Conservation (phyloP, 139 green algal genomes). For the Astrephomene gubernaculifera region DNA sequence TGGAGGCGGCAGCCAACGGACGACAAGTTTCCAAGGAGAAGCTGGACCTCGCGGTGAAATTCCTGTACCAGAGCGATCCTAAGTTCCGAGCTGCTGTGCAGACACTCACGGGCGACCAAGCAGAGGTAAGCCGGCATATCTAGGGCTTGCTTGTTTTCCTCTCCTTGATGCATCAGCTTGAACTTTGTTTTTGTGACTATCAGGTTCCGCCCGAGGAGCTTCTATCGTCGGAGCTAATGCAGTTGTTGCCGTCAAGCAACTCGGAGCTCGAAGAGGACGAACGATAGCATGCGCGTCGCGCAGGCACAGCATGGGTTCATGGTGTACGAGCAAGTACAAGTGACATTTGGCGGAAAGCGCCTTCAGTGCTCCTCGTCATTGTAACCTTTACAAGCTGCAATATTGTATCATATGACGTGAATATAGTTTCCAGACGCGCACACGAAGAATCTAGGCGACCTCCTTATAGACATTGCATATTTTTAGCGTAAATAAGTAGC, state of each 20-base stretch:
- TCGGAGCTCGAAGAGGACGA: too few relatives aligned
- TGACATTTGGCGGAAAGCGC: too few relatives aligned
- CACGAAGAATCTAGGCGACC: not conserved
- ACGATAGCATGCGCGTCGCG: too few relatives aligned
- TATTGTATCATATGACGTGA: too few relatives aligned
- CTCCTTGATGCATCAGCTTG: too few relatives aligned
- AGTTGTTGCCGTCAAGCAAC: not conserved
- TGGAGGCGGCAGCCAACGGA: constrained; percentile 3
- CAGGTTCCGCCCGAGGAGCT: constrained; percentile 1
- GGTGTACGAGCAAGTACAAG: too few relatives aligned
- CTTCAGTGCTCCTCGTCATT: too few relatives aligned
- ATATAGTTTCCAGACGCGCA: too few relatives aligned
- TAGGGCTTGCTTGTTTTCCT: not conserved
- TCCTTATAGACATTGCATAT: not conserved
- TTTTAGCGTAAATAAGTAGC: not conserved
- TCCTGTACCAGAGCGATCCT: constrained; percentile 49
- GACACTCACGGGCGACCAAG: not conserved
- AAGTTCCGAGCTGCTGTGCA: constrained; percentile 41
- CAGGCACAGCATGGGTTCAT: too few relatives aligned
- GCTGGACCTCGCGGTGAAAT: constrained; percentile 33
- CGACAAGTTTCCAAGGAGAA: constrained; percentile 26
- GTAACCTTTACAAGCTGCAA: too few relatives aligned
- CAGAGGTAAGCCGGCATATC: not conserved
- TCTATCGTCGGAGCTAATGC: not conserved
- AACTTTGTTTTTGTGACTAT: not conserved